phyloP scores from a whole-genome alignment of 768 basidiomycete genomes.

The Crepidotus variabilis region DNA sequence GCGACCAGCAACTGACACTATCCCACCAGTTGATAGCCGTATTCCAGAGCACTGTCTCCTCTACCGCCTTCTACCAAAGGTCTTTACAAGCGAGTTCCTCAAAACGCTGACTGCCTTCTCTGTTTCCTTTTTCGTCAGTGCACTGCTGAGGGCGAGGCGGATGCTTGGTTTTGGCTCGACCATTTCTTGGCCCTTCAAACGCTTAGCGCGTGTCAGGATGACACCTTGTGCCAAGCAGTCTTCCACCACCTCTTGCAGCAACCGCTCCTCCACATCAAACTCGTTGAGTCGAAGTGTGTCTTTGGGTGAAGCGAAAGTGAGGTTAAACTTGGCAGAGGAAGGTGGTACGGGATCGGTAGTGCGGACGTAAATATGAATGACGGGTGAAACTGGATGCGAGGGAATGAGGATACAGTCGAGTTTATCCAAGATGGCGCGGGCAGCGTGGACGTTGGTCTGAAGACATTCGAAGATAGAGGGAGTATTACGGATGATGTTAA shows the following conservation, averaged over 20 bases:
- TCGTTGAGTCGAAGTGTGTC: constrained; percentile 54
- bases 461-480: constrained; percentile 74
- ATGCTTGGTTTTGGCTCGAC: constrained; percentile 81
- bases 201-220: constrained; percentile 79
- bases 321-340: constrained; percentile 11
- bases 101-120: constrained; percentile 83
- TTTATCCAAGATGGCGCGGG: constrained; percentile 79
- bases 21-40: neutral
- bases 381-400: constrained; percentile 80
- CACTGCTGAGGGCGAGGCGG: constrained; percentile 75
- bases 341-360: constrained; percentile 19
- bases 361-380: constrained; percentile 68
- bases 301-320: constrained; percentile 36
- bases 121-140: constrained; percentile 82
- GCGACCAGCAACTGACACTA: too few relatives aligned
- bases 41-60: neutral
- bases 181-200: constrained; percentile 80
- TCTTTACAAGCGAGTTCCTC: constrained; percentile 71
- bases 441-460: constrained; percentile 74
- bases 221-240: constrained; percentile 80
- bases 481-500: constrained; percentile 70
- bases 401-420: constrained; percentile 80
- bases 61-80: constrained; percentile 57
- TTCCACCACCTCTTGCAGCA: constrained; percentile 92
- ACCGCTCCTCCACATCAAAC: constrained; percentile 64